Percentiles rank a stretch among this genome's conserved stretches.
phyloP scores from a whole-genome alignment of 331 rosid genomes.

The Rosa hybrid region DNA sequence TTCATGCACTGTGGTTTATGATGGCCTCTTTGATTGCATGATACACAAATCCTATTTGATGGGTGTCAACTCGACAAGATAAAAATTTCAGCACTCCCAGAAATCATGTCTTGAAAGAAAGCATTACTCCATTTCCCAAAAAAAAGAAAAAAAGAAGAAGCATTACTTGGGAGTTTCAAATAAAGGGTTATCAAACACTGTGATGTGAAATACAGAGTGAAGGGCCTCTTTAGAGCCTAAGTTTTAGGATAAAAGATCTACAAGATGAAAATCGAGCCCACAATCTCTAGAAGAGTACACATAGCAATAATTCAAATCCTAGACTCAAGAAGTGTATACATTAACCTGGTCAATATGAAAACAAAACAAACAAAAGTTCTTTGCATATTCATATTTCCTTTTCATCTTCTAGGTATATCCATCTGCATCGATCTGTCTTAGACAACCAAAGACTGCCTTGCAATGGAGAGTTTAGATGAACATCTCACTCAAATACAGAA shows the following conservation, averaged over 20 bases:
- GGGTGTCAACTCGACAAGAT: conserved; percentile 17
- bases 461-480: not conserved
- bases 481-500: conserved; percentile 55
- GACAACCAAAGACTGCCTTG: conserved; percentile 22
- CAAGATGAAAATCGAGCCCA: not conserved
- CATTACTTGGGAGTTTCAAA: not conserved
- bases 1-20: conserved; percentile 3
- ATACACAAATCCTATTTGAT: not conserved
- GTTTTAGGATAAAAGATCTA: not conserved
- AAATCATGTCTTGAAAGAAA: conserved; percentile 12
- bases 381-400: not conserved
- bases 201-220: conserved; percentile 7
- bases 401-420: not conserved
- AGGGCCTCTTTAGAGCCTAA: not conserved
- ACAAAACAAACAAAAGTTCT: not conserved
- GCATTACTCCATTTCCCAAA: too few species aligned
- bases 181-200: not conserved
- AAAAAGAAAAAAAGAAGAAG: not conserved
- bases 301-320: not conserved
- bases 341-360: not conserved
- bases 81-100: not conserved
- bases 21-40: conserved; percentile 4
- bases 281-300: not conserved
- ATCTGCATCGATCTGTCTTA: conserved; percentile 3
- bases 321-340: not conserved